phyloP scores from a whole-genome alignment of 768 basidiomycete genomes.

The Tulasnella calospora region DNA sequence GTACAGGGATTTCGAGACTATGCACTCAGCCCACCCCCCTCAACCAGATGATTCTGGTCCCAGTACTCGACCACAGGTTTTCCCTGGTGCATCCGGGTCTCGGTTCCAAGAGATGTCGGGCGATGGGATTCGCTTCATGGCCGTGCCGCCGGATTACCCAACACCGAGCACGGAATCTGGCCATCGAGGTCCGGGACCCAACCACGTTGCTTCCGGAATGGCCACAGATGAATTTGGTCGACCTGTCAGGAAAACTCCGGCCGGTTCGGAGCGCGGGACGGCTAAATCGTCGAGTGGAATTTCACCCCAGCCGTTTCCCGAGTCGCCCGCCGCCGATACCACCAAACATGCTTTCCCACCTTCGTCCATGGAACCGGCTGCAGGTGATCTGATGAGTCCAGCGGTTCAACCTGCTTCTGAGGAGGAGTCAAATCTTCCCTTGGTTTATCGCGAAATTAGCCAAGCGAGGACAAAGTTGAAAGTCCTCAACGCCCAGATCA shows the following conservation, averaged over 20 bases:
- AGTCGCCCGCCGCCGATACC: not conserved
- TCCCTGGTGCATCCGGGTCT: slow-evolving; percentile 59
- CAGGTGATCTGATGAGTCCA: slow-evolving; percentile 37
- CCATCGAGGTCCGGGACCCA: not conserved
- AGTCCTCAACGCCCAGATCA: slow-evolving; percentile 66
- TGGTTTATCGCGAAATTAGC: slow-evolving; percentile 64
- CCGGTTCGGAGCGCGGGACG: not conserved
- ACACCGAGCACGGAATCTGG: not conserved
- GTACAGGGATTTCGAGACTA: slow-evolving; percentile 38
- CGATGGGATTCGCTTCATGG: slow-evolving; percentile 50
- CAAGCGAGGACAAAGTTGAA: slow-evolving; percentile 66
- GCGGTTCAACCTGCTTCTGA: slow-evolving; percentile 67
- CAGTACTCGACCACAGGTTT: slow-evolving; percentile 49
- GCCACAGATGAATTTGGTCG: slow-evolving; percentile 18
- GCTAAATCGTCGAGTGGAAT: not conserved
- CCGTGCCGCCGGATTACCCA: not conserved
- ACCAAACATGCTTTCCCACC: not conserved
- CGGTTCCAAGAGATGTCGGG: slow-evolving; percentile 69
- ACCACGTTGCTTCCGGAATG: not conserved
- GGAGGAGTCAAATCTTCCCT: slow-evolving; percentile 58
- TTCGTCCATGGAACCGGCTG: not conserved
- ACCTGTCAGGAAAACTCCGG: not conserved
- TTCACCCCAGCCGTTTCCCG: not conserved
- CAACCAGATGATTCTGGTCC: slow-evolving; percentile 36
- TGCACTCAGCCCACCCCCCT: not conserved